Evolutionary conservation across 805 yeast species (phyloP), one percentile per base, ranked within the genome.

Genomic region (Metschnikowia anglica): DNA sequence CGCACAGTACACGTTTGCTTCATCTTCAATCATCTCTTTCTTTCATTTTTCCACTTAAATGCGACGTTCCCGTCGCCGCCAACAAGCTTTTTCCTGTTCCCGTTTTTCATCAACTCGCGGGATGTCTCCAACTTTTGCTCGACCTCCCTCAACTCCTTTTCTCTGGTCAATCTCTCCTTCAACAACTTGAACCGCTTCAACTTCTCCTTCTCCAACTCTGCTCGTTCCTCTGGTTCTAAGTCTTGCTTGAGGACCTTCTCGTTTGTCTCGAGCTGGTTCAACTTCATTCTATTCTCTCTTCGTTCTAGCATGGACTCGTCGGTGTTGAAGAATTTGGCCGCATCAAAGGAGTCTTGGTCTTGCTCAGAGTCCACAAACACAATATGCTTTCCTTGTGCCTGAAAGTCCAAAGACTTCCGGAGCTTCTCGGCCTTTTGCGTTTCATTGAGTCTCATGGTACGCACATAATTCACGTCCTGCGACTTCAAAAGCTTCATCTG

Each of bases 41-140:
- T 76, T 58, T 80, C 80, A 53, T 78, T 84, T 61, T 83, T 87
- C 96, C 97, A 91, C 67, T 88, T 88, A 68, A 78, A 93, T 2
- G 75, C 72, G 0, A 78, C 77, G 43, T 77, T 76, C 3, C 98
- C 98, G 25, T 79, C 74, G 12, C 74, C 68, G 43, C 75, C 84
- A 2, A 75, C 71, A 4, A 84, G 62, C 69, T 89, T 89, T 75
- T 83, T 85, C 67, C 86, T 87, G 47, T 81, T 79, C 0, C 98
- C 98, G 52, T 82, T 85, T 62, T 88, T 88, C 96, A 91, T 88
- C 42, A 89, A 74, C 58, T 90, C 95, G 48, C 85, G 80, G 55
- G 89, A 95, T 43, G 78, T 55, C 43, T 85, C 86, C 80, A 90
- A 80, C 55, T 81, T 78, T 31, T 73, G 74, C 56, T 88, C 84